Evolutionary conservation across 73 alveolate species (phyloP).

Genomic region (Tetrahymena elliotti): DNA sequence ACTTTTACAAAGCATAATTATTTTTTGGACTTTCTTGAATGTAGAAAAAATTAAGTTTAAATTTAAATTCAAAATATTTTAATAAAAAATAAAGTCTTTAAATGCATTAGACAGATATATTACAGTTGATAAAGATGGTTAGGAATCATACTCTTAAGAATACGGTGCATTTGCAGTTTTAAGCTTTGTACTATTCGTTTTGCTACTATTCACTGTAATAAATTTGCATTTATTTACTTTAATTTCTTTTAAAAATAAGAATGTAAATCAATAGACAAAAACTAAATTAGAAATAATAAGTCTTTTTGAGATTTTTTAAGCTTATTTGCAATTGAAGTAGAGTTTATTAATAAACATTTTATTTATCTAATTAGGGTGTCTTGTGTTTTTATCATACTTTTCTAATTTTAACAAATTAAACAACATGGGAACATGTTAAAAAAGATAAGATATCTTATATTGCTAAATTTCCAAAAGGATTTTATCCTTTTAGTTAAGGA

Average conservation of each 20-base stretch:
- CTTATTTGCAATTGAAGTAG: too few species aligned
- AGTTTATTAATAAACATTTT: too few species aligned
- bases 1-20: constrained; percentile 26
- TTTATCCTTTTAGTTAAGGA: constrained; percentile 59
- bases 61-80: background rate
- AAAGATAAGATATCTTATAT: constrained; percentile 53
- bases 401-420: constrained; percentile 47
- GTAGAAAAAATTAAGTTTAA: background rate
- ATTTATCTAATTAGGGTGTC: constrained; percentile 31
- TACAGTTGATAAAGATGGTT: background rate
- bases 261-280: too few species aligned
- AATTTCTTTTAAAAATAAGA: too few species aligned
- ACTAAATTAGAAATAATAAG: too few species aligned
- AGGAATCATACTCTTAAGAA: background rate
- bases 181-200: constrained; percentile 6
- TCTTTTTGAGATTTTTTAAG: too few species aligned
- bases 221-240: background rate
- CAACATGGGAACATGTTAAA: constrained; percentile 75
- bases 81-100: background rate
- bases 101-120: constrained; percentile 1
- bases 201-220: background rate
- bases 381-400: constrained; percentile 50
- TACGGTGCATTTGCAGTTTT: background rate
- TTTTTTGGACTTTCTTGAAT: constrained; percentile 21
- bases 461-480: constrained; percentile 39